Evolutionary conservation across 2,329 filamentous ascomycete species (phyloP), one percentile per base, ranked within the genome.

Genomic region (Fusarium napiforme): DNA sequence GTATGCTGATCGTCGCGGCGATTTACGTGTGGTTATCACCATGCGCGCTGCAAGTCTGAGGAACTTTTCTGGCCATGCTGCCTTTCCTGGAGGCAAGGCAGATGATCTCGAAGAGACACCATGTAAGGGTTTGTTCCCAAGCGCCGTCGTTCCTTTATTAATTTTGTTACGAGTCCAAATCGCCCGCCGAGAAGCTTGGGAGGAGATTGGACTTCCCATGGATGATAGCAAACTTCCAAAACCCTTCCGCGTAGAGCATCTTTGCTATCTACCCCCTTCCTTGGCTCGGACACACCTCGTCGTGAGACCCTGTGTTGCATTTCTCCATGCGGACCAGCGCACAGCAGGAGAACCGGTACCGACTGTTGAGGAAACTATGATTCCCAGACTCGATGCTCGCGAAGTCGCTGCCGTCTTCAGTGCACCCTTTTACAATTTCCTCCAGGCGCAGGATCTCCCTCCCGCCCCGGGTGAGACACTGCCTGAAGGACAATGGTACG

Each of bases 351-450:
- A 79, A 36, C 75, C 75, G 23, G 76, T 71, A 39, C 86, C 77
- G 30, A 85, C 87, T 59, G 91, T 90, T 6, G 93, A 93, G 78
- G 90, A 92, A 75, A 89, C 86, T 69, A 88, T 95, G 82, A 94
- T 94, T 67, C 95, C 96, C 1, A 88, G 90, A 43, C 87, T 98
- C 16, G 94, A 98, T 82, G 93, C 95, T 4, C 92, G 93, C 74
- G 96, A 98, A 83, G 96, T 98, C 4, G 95, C 95, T 4, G 95
- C 95, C 49, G 94, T 98, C 39, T 98, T 98, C 83, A 96, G 93
- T 9, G 95, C 93, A 9, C 93, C 94, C 1, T 94, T 98, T 76
- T 90, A 92, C 80, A 93, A 95, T 80, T 98, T 98, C 81, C 84
- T 98, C 60, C 86, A 84, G 52, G 81, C 84, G 37, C 81, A 83